Evolutionary conservation across 2,329 filamentous ascomycete species (phyloP).

Genomic region (Lecanicillium sp.): DNA sequence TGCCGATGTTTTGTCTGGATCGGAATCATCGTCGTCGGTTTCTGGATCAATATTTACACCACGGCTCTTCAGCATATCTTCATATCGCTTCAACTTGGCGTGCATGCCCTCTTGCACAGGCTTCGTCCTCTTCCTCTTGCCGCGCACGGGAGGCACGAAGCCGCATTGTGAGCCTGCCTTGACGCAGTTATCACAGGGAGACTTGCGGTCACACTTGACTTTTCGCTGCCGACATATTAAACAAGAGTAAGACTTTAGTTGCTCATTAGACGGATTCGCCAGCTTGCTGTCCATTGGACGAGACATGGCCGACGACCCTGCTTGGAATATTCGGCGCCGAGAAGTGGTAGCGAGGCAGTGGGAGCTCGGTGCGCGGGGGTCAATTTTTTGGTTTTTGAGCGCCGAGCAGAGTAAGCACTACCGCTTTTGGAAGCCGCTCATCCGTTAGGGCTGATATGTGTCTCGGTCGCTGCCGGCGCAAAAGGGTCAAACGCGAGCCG

Average conservation of each 20-base stretch:
- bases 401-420: not conserved
- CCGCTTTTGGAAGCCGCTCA: not conserved
- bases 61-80: conserved; percentile 8
- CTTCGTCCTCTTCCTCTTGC: conserved; percentile 17
- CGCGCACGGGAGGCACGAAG: conserved; percentile 20
- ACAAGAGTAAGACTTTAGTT: conserved; percentile 18
- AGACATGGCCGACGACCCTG: not conserved
- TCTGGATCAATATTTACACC: conserved; percentile 4
- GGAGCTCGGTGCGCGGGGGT: conserved; percentile 6
- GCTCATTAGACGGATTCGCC: not conserved
- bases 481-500: no score
- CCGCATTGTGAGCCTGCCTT: conserved; percentile 28
- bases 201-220: conserved; percentile 31
- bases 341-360: not conserved
- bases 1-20: not conserved
- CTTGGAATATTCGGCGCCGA: not conserved
- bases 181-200: conserved; percentile 34
- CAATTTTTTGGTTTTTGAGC: conserved; percentile 2
- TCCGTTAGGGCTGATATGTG: no score
- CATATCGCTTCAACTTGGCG: conserved; percentile 56
- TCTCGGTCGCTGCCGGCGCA: no score
- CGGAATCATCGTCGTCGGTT: not conserved
- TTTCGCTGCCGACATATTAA: conserved; percentile 29
- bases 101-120: conserved; percentile 38
- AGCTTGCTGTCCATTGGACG: no score